Conservation (phyloP, 805 yeast genomes). For the Kuraishia ogatae region DNA sequence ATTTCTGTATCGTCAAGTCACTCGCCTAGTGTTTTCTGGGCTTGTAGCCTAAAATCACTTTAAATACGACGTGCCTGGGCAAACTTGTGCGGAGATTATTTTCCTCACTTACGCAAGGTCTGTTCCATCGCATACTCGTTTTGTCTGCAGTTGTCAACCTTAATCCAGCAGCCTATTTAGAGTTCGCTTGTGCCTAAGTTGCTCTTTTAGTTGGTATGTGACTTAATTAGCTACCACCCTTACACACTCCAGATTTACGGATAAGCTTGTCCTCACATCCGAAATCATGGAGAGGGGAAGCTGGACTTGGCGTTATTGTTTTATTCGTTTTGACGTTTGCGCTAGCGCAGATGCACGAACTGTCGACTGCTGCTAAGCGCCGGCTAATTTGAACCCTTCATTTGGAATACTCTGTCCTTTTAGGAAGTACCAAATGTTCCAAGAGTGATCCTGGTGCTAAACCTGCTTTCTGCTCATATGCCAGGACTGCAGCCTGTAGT, state of each 20-base stretch:
- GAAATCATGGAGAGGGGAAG: not conserved
- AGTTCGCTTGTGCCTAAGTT: not conserved
- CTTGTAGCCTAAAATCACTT: not conserved
- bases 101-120: not conserved
- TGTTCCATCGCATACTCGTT: not conserved
- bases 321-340: not conserved
- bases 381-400: not conserved
- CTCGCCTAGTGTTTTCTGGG: not conserved
- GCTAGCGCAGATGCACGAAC: not conserved
- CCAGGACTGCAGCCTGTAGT: not conserved
- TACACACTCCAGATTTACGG: not conserved
- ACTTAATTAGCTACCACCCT: not conserved
- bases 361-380: not conserved
- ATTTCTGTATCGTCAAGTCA: not conserved
- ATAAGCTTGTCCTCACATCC: not conserved
- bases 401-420: not conserved
- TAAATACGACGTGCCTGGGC: not conserved
- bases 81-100: not conserved
- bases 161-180: not conserved
- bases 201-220: not conserved
- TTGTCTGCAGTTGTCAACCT: not conserved
- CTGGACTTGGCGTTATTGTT: not conserved
- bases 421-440: not conserved
- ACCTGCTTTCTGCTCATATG: not conserved
- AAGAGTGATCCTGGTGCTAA: not conserved